Percentiles rank a stretch among this genome's conserved stretches.
Evolutionary conservation across 164 flowering plant genomes (phyloP).

Genomic region (Nymphaea colorata): DNA sequence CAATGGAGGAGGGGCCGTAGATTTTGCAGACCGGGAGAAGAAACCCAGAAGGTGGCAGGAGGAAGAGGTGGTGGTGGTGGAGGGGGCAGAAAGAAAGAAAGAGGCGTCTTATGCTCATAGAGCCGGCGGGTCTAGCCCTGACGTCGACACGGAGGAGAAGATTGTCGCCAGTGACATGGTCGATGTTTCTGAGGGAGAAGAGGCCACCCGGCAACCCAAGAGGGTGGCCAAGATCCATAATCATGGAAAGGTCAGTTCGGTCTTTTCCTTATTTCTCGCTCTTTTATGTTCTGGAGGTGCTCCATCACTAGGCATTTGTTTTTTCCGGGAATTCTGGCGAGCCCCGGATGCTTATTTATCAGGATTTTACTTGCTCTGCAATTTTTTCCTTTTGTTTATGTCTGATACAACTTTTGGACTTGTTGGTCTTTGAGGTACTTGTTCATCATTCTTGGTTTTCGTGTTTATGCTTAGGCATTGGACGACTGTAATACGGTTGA

Average conservation of each 20-base stretch:
- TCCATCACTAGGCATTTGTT: background rate
- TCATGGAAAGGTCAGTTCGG: background rate
- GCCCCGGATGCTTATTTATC: background rate
- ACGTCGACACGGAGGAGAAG: background rate
- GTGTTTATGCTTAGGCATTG: background rate
- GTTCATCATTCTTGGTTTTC: slow-evolving; percentile 25
- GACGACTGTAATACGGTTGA: slow-evolving; percentile 29
- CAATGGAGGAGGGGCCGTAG: background rate
- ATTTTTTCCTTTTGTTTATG: background rate
- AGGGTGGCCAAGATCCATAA: background rate
- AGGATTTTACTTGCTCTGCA: background rate
- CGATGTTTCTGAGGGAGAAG: background rate
- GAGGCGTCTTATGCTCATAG: background rate
- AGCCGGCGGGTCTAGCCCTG: background rate
- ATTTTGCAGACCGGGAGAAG: background rate
- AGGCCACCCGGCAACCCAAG: background rate
- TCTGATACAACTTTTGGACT: background rate
- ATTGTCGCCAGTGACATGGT: background rate
- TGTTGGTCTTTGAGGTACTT: slow-evolving; percentile 1
- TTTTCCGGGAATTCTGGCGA: background rate
- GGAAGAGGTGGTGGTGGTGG: background rate
- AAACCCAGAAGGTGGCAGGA: background rate
- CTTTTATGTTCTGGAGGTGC: background rate
- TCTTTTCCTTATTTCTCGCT: background rate
- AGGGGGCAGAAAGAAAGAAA: background rate